A percentile compares a stretch with the other conserved stretches of the same genome.
phyloP scores from a whole-genome alignment of 768 basidiomycete genomes.

The Mycena capillaripes region DNA sequence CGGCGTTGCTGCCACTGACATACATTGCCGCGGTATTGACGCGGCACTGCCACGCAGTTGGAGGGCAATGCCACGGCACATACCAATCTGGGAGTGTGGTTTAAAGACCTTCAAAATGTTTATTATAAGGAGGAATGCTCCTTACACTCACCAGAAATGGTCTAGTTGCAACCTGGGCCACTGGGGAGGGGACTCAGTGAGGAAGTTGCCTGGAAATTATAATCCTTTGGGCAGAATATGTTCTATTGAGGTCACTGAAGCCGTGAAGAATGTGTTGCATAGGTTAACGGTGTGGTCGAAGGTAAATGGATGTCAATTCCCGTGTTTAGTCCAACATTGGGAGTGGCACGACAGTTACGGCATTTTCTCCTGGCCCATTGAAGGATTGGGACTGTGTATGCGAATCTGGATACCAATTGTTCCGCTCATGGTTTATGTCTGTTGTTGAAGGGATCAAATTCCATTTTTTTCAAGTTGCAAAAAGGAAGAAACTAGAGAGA shows the following conservation, averaged over 20 bases:
- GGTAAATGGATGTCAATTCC: background rate
- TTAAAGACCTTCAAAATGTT: background rate
- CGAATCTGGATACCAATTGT: too few relatives aligned
- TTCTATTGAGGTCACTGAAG: background rate
- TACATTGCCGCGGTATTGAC: background rate
- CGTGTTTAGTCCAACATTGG: background rate
- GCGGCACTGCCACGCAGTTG: background rate
- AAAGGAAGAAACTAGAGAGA: too few relatives aligned
- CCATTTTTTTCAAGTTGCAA: too few relatives aligned
- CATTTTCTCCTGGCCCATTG: too few relatives aligned
- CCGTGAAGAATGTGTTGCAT: background rate
- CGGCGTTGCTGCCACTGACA: too few relatives aligned
- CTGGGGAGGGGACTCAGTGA: background rate
- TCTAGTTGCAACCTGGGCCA: background rate
- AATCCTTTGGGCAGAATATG: too few relatives aligned
- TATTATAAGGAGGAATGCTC: background rate
- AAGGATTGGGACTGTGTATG: too few relatives aligned
- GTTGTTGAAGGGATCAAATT: too few relatives aligned
- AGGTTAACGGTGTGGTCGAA: background rate
- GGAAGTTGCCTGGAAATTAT: too few relatives aligned
- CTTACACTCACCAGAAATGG: background rate
- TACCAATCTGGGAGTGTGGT: background rate
- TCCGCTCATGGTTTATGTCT: too few relatives aligned
- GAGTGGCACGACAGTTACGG: too few relatives aligned
- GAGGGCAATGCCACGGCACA: background rate